A percentile compares a stretch with the other conserved stretches of the same genome.
Evolutionary conservation across 176 grass and related monocot species (phyloP).

Genomic region (Thalia dealbata): DNA sequence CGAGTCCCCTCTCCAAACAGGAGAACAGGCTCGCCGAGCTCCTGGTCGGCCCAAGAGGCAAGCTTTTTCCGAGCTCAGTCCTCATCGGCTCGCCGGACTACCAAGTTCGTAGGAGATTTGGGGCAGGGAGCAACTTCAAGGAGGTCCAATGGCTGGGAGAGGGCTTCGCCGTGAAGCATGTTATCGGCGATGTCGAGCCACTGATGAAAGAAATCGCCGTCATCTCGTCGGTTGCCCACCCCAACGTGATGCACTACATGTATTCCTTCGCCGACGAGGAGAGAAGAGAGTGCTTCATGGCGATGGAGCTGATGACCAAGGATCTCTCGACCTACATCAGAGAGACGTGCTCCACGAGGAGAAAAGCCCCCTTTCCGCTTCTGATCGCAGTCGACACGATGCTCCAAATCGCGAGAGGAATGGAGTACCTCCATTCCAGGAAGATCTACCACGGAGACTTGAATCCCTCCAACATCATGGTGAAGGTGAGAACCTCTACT

Average conservation of each 20-base stretch:
- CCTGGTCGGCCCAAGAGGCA: conserved; percentile 3
- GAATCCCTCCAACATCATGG: conserved; percentile 18
- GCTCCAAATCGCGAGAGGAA: conserved; percentile 25
- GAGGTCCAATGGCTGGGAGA: conserved; percentile 25
- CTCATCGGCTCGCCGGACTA: conserved; percentile 18
- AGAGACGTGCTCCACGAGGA: conserved; percentile 16
- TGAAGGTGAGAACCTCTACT: conserved; percentile 8
- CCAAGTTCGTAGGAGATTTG: conserved; percentile 14
- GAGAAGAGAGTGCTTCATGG: conserved; percentile 16
- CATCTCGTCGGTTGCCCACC: conserved; percentile 11
- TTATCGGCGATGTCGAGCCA: neutral
- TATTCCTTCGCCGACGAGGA: conserved; percentile 17
- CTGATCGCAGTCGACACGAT: conserved; percentile 22
- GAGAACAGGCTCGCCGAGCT: conserved; percentile 16
- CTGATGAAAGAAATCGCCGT: neutral
- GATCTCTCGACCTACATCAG: conserved; percentile 18
- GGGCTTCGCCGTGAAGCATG: conserved; percentile 12
- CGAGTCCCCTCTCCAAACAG: conserved; percentile 1
- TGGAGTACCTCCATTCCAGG: conserved; percentile 22
- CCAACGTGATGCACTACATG: conserved; percentile 18
- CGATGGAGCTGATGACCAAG: conserved; percentile 24
- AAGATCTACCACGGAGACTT: conserved; percentile 14
- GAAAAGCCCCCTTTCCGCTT: neutral
- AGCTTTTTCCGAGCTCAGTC: conserved; percentile 8
- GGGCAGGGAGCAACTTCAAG: conserved; percentile 10